Conservation (phyloP, 768 basidiomycete genomes). For the Lyophyllum semitale region DNA sequence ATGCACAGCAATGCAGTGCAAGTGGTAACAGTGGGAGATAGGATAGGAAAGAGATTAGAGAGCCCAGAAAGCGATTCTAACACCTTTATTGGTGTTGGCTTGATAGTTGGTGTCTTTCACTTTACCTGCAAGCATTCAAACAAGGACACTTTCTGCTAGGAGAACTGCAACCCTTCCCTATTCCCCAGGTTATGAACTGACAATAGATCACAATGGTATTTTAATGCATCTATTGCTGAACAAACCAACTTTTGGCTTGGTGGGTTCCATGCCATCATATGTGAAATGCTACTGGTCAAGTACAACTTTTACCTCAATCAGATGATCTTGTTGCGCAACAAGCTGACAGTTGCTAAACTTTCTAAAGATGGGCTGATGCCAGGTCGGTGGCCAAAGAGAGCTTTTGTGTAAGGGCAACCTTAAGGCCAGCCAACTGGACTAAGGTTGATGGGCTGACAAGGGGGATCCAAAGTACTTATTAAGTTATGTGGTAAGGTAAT, state of each 20-base stretch:
- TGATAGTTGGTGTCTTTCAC: conserved; percentile 38
- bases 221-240: conserved; percentile 43
- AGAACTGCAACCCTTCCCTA: conserved; percentile 30
- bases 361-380: too few relatives aligned
- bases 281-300: conserved; percentile 31
- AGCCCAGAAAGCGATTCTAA: too few relatives aligned
- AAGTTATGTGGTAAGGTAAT: too few relatives aligned
- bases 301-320: conserved; percentile 42
- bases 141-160: conserved; percentile 22
- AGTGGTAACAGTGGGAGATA: too few relatives aligned
- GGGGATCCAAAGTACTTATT: too few relatives aligned
- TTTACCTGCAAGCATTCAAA: conserved; percentile 34
- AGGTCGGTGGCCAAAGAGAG: too few relatives aligned
- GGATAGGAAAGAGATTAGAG: too few relatives aligned
- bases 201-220: conserved; percentile 31
- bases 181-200: conserved; percentile 33
- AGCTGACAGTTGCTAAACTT: conserved; percentile 11
- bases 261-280: conserved; percentile 30
- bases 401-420: too few relatives aligned
- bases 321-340: conserved; percentile 34
- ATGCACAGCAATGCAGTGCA: too few relatives aligned
- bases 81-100: conserved; percentile 18
- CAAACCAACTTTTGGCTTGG: conserved; percentile 46
- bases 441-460: too few relatives aligned
- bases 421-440: too few relatives aligned